Base-by-base conservation (phyloP, 257 asterid species). In the Plantago elongata region DNA sequence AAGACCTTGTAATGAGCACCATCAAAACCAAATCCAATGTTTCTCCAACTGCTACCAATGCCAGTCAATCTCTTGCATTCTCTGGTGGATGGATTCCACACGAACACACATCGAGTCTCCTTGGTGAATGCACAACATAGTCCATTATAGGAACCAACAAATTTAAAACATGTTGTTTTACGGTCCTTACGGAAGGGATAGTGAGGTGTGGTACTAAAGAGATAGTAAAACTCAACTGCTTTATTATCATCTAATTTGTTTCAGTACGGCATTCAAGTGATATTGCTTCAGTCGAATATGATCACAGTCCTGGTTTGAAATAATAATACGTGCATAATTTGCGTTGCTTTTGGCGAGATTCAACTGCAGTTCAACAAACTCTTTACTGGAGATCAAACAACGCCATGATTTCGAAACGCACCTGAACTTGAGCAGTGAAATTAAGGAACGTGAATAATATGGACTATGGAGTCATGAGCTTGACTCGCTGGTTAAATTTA, bases 11-110 rank as follows among this genome's bases (percentile, higher is more conserved):
- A 34, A 34, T 34, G 5, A 34, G 40, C 40, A 34, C 40, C 54
- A n/a, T 49, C 54, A 15, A n/a, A 49, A 14, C 54, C 54, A 49
- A 49, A 49, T 3, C 54, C 54, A n/a, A n/a, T 13, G 22, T 49
- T 9, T 11, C 5, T 15, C 15, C 5, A 9, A 13, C 4, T n/a
- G 7, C 0, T 9, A 49, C n/a, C 27, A 3, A 6, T 49, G 17
- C 2, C 22, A 1, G 27, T 16, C 11, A 49, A 49, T 49, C 6
- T n/a, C 22, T 18, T 52, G 7, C n/a, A 52, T 4, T 17, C 18
- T 22, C 37, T 52, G 13, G 57, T 52, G 12, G 40, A 7, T 9
- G 57, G 57, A 11, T 52, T 52, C 57, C 57, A 52, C 57, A 52
- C 22, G 22, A 52, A 9, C 10, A 52, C 34, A 22, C 11, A 11